Percentiles rank a stretch among this genome's conserved stretches.
phyloP scores from a whole-genome alignment of 2,329 filamentous ascomycete genomes.

The Cercospora sp. region DNA sequence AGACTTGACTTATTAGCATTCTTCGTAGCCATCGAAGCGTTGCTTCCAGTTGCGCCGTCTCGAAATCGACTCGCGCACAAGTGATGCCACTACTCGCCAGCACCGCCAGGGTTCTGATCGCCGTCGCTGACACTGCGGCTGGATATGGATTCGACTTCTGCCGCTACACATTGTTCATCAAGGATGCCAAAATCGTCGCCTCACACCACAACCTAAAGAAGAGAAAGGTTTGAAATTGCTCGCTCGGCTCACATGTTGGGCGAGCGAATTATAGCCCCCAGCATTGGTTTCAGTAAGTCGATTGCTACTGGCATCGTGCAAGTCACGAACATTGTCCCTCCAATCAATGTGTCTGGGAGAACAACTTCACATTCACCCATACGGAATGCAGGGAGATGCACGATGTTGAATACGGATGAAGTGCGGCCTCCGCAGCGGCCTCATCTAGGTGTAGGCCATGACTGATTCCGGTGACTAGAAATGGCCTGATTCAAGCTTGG shows the following conservation, averaged over 20 bases:
- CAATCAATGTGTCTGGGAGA: background rate
- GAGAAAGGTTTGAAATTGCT: background rate
- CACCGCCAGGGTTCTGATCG: constrained; percentile 3
- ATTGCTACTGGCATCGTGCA: background rate
- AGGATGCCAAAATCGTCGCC: background rate
- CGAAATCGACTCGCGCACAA: constrained; percentile 1
- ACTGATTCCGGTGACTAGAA: background rate
- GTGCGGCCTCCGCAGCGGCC: background rate
- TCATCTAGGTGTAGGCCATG: background rate
- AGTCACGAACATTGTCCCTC: background rate
- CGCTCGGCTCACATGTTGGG: background rate
- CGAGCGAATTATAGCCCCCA: background rate
- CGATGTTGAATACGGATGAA: background rate
- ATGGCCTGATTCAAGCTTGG: background rate
- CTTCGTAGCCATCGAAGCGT: background rate
- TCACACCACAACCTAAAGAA: background rate
- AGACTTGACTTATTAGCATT: background rate
- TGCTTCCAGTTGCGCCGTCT: background rate
- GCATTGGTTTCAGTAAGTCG: background rate
- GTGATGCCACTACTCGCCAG: background rate
- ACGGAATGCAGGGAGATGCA: background rate
- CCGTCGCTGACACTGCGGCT: constrained; percentile 3
- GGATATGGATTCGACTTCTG: background rate
- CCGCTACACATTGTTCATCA: background rate
- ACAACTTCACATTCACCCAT: background rate